Evolutionary conservation across 2,329 filamentous ascomycete species (phyloP).

Genomic region (Harringtonia lauricola): DNA sequence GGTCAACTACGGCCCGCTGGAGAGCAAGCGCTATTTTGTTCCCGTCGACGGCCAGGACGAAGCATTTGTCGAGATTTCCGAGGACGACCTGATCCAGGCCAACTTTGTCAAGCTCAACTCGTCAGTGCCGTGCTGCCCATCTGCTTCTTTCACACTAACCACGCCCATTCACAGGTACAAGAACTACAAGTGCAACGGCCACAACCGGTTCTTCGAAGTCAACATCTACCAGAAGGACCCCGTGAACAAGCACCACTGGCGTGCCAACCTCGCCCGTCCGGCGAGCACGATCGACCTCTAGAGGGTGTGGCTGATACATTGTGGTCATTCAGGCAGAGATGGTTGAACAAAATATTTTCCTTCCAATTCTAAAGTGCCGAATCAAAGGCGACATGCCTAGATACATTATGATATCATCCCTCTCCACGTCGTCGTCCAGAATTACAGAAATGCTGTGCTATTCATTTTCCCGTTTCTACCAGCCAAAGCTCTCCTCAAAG

Average conservation of each 20-base stretch:
- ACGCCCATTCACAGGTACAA: conserved; percentile 29
- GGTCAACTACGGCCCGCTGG: conserved; percentile 31
- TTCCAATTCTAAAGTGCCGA: no score
- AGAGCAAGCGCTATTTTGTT: conserved; percentile 31
- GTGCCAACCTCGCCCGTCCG: conserved; percentile 28
- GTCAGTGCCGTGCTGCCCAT: no score
- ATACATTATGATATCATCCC: no score
- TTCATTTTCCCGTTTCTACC: conserved; percentile 3
- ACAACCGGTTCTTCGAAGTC: conserved; percentile 36
- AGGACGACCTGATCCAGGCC: conserved; percentile 25
- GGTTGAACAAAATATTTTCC: no score
- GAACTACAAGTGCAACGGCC: conserved; percentile 30
- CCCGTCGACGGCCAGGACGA: conserved; percentile 4
- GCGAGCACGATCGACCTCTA: conserved; percentile 25
- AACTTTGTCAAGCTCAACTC: conserved; percentile 34
- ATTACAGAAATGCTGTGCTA: no score
- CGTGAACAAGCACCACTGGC: conserved; percentile 32
- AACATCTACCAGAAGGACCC: conserved; percentile 38
- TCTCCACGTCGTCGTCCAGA: no score
- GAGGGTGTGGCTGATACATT: no score
- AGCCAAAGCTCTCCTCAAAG: conserved; percentile 14
- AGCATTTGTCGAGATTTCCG: conserved; percentile 22
- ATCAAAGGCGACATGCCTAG: no score
- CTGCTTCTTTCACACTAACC: no score
- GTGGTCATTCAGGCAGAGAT: no score